Percentiles rank a stretch among this genome's conserved stretches.
Evolutionary conservation across 345 rosid species (phyloP).

Genomic region (Angophora floribunda): DNA sequence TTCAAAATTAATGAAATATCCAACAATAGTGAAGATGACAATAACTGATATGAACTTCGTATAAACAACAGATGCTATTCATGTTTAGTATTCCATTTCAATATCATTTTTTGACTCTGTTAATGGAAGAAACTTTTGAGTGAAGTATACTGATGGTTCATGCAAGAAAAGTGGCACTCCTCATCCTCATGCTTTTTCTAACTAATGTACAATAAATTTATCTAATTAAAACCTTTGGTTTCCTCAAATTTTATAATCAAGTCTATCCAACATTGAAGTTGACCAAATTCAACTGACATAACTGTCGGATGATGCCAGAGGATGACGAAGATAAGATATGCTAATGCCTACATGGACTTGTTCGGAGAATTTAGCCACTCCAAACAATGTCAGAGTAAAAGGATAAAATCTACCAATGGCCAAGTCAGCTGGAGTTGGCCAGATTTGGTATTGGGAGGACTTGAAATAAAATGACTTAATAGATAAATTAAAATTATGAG

Average conservation of each 20-base stretch:
- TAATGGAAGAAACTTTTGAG: background rate
- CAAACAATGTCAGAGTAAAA: background rate
- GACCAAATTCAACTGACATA: background rate
- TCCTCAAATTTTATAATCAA: background rate
- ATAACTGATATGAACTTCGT: slow-evolving; percentile 58
- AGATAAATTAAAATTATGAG: background rate
- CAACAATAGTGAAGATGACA: background rate
- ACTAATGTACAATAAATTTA: background rate
- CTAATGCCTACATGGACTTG: background rate
- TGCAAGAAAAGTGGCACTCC: background rate
- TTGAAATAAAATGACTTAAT: background rate
- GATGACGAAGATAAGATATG: background rate
- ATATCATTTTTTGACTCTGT: background rate
- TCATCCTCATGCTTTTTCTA: background rate
- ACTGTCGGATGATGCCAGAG: background rate
- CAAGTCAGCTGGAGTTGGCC: background rate
- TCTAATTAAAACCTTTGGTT: background rate
- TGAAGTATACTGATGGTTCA: background rate
- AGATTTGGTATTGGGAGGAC: background rate
- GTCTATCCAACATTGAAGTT: background rate
- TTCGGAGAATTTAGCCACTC: background rate
- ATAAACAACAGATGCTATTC: background rate
- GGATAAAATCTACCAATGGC: background rate
- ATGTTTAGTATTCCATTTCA: background rate
- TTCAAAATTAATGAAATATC: no score